These are phyloP conservation scores for Scheffersomyces ergatensis DNA, from an alignment of 805 yeast species.

Conservation along the genomic window DNA sequence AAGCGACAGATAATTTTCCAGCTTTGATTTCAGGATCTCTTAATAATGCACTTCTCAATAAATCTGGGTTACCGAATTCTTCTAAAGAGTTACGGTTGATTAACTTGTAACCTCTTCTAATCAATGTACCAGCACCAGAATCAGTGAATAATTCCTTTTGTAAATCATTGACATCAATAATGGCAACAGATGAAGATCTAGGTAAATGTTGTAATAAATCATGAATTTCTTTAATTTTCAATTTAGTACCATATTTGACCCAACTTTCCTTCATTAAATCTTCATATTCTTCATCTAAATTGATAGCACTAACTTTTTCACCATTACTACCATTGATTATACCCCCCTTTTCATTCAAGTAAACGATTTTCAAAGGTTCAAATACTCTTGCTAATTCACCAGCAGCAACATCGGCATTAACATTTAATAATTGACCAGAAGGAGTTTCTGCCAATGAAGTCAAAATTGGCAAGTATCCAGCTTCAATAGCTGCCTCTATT, in stretches of 20 bases:
- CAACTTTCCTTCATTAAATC: conserved; percentile 87
- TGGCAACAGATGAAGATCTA: conserved; percentile 96
- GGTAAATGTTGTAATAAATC: conserved; percentile 93
- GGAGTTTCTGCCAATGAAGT: conserved; percentile 97
- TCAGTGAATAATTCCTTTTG: conserved; percentile 98
- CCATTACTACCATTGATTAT: conserved; percentile 89
- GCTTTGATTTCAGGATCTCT: conserved; percentile 73
- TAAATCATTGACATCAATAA: conserved; percentile 89
- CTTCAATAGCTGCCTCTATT: conserved; percentile 91
- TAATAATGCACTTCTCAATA: conserved; percentile 70
- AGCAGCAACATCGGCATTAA: conserved; percentile 98
- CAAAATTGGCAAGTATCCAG: conserved; percentile 94
- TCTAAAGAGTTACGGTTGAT: conserved; percentile 64
- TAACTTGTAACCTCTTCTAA: conserved; percentile 94
- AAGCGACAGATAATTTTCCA: conserved; percentile 73
- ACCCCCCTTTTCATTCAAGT: conserved; percentile 97
- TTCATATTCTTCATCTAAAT: conserved; percentile 95
- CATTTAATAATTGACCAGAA: conserved; percentile 94
- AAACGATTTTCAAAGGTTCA: conserved; percentile 95
- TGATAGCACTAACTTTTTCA: conserved; percentile 84
- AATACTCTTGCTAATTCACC: conserved; percentile 96
- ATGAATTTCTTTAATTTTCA: conserved; percentile 94
- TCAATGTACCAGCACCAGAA: conserved; percentile 98
- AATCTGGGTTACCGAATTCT: conserved; percentile 73
- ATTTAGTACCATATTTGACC: conserved; percentile 98